phyloP scores from a whole-genome alignment of 108 stramenopile species.

The Fistulifera pelliculosa region DNA sequence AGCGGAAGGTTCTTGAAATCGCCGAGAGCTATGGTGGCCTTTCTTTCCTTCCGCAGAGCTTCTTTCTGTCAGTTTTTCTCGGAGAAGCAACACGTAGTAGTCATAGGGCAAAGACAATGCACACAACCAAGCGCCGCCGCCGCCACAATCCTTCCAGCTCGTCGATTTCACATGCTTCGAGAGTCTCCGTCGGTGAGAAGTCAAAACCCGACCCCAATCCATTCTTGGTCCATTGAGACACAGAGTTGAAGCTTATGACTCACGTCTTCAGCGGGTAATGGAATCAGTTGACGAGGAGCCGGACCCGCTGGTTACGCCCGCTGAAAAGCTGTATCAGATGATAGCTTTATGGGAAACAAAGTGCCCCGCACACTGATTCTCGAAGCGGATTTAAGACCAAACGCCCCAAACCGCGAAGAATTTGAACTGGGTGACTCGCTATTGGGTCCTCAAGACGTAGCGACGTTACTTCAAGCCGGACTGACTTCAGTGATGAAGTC shows the following conservation, averaged over 20 bases:
- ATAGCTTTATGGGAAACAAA: background rate
- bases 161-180: too few relatives aligned
- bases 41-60: constrained; percentile 81
- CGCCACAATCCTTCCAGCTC: too few relatives aligned
- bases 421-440: constrained; percentile 83
- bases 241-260: constrained; percentile 16
- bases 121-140: background rate
- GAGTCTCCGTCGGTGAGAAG: constrained; percentile 6
- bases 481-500: constrained; percentile 80
- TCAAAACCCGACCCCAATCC: constrained; percentile 20
- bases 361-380: background rate
- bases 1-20: constrained; percentile 80
- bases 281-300: constrained; percentile 11
- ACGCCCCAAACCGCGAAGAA: constrained; percentile 7
- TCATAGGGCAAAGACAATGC: constrained; percentile 25
- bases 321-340: constrained; percentile 58
- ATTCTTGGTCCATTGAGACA: constrained; percentile 24
- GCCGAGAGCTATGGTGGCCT: constrained; percentile 84
- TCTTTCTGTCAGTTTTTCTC: constrained; percentile 81
- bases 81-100: constrained; percentile 81
- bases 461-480: constrained; percentile 83
- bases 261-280: background rate
- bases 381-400: background rate
- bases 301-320: constrained; percentile 49
- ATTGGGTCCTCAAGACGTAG: constrained; percentile 82